Percentiles rank a stretch among this genome's conserved stretches.
Evolutionary conservation across 106 monocot species (phyloP).

Genomic region (Dendrobium catenatum): DNA sequence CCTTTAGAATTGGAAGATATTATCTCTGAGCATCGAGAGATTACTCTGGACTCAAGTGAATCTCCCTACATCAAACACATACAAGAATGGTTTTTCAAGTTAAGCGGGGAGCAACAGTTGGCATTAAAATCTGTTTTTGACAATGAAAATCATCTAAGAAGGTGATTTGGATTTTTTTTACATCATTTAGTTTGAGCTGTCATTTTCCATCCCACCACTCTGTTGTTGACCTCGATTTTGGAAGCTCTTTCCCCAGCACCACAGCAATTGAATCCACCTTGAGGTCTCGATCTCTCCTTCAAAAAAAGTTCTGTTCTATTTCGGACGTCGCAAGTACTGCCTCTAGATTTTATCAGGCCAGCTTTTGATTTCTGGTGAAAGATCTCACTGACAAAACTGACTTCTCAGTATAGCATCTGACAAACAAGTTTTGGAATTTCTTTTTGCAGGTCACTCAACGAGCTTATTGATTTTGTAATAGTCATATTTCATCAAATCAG

Average conservation of each 20-base stretch:
- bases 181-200: background rate
- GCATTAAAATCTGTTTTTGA: background rate
- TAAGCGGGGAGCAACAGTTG: conserved; percentile 29
- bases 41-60: conserved; percentile 7
- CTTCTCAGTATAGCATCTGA: background rate
- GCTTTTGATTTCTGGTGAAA: background rate
- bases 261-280: background rate
- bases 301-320: background rate
- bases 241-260: background rate
- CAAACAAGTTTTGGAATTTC: background rate
- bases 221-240: background rate
- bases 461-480: too few relatives aligned
- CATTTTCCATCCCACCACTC: background rate
- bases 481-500: too few relatives aligned
- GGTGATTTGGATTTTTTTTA: background rate
- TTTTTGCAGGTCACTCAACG: background rate
- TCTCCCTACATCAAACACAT: conserved; percentile 17
- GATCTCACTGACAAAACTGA: background rate
- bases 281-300: background rate
- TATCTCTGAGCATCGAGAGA: background rate
- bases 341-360: background rate
- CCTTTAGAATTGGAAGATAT: conserved; percentile 39
- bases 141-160: background rate
- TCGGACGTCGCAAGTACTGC: background rate
- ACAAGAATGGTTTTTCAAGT: conserved; percentile 45